Conservation (phyloP, 2,329 filamentous ascomycete species). For the Fusarium verrucosum region DNA sequence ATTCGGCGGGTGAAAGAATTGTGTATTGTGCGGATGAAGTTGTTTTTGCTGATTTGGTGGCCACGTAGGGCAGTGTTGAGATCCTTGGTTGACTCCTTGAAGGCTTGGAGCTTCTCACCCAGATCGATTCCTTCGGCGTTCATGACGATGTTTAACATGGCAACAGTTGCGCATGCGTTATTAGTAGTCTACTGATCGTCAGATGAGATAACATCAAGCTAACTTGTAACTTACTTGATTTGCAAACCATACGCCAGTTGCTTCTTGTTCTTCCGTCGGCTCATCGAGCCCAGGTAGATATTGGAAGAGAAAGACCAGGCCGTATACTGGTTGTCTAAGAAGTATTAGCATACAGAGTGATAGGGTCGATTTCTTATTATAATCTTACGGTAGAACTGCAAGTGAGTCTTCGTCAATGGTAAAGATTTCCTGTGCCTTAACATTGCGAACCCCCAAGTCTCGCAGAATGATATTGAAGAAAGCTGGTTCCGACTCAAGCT, state of each 20-base stretch:
- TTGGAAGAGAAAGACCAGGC: constrained; percentile 88
- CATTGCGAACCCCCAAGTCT: constrained; percentile 77
- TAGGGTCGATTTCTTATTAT: neutral
- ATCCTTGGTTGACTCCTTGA: constrained; percentile 75
- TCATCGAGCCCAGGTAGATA: constrained; percentile 66
- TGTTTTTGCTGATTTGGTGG: constrained; percentile 76
- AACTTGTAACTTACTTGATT: constrained; percentile 73
- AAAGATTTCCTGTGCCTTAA: constrained; percentile 81
- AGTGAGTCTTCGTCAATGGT: constrained; percentile 74
- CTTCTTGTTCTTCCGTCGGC: constrained; percentile 63
- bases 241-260: constrained; percentile 84
- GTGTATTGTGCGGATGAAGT: constrained; percentile 81
- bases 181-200: constrained; percentile 68
- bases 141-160: constrained; percentile 92
- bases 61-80: constrained; percentile 80
- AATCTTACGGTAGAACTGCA: constrained; percentile 66
- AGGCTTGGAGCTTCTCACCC: constrained; percentile 73
- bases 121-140: constrained; percentile 75
- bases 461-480: constrained; percentile 87
- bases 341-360: constrained; percentile 11
- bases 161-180: constrained; percentile 92
- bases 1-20: constrained; percentile 86
- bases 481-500: constrained; percentile 89
- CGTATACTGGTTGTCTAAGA: constrained; percentile 76
- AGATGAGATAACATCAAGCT: neutral